Percentiles rank a stretch among this genome's conserved stretches.
phyloP scores from a whole-genome alignment of 164 flowering plant species.

The Magnolia officinalis region DNA sequence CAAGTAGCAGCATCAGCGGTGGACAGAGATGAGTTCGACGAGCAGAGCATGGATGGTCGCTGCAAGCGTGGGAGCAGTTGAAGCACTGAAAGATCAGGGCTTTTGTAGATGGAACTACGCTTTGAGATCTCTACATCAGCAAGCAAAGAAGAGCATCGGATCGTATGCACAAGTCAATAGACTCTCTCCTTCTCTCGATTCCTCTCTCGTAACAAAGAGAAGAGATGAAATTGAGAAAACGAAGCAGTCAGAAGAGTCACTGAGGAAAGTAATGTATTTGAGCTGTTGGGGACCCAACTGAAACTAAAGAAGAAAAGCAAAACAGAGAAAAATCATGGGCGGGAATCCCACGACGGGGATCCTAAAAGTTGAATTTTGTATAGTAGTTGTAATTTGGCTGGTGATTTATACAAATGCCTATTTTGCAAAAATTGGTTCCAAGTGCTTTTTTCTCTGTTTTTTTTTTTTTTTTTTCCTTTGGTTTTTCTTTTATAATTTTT shows the following conservation, averaged over 20 bases:
- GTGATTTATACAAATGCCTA: too few relatives aligned
- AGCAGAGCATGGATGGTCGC: constrained; percentile 20
- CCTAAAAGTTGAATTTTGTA: too few relatives aligned
- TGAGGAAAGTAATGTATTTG: constrained; percentile 24
- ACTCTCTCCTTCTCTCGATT: not conserved
- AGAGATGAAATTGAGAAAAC: not conserved
- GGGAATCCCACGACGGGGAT: too few relatives aligned
- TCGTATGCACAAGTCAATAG: constrained; percentile 6
- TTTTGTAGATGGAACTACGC: constrained; percentile 20
- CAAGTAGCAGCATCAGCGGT: too few relatives aligned
- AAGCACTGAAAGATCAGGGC: not conserved
- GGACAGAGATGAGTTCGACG: constrained; percentile 9
- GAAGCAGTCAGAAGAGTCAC: constrained; percentile 16
- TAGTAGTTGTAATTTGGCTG: too few relatives aligned
- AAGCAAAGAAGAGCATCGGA: constrained; percentile 9
- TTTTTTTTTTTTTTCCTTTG: too few relatives aligned
- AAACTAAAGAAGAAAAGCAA: not conserved
- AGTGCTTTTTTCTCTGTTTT: too few relatives aligned
- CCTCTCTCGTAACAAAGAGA: not conserved
- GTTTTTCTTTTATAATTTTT: too few relatives aligned
- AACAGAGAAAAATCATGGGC: not conserved
- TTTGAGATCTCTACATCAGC: constrained; percentile 16
- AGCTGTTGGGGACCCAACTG: constrained; percentile 22
- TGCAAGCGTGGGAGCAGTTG: not conserved
- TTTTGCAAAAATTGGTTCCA: too few relatives aligned